Percentiles rank a stretch among this genome's conserved stretches.
Evolutionary conservation across 2,329 filamentous ascomycete species (phyloP).

Genomic region (Talaromyces atroroseus): DNA sequence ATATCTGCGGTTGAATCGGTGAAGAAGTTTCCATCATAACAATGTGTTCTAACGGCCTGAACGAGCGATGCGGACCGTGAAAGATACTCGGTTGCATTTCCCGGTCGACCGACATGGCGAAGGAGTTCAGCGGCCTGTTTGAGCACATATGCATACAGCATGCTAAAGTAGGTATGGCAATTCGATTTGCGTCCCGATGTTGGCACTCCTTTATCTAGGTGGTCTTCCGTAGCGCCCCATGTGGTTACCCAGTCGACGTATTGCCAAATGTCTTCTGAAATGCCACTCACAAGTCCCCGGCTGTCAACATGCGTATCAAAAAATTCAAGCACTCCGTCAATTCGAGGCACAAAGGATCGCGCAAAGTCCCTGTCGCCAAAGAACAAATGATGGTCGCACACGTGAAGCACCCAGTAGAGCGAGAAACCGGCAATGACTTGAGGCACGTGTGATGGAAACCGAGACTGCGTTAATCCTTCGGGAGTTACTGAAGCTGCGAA

Average conservation of each 20-base stretch:
- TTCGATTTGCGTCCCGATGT: constrained; percentile 33
- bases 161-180: constrained; percentile 37
- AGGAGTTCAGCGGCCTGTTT: constrained; percentile 29
- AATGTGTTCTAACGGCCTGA: constrained; percentile 21
- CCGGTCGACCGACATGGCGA: constrained; percentile 8
- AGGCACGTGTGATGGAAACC: constrained; percentile 27
- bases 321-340: constrained; percentile 12
- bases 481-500: constrained; percentile 24
- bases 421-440: constrained; percentile 28
- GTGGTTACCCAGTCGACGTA: constrained; percentile 33
- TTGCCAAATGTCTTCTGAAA: constrained; percentile 26
- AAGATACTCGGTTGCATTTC: constrained; percentile 8
- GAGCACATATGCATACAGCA: constrained; percentile 37
- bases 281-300: constrained; percentile 19
- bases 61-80: constrained; percentile 17
- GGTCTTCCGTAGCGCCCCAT: constrained; percentile 25
- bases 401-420: constrained; percentile 29
- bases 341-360: constrained; percentile 19
- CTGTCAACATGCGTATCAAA: constrained; percentile 12
- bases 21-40: constrained; percentile 27
- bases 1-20: constrained; percentile 29
- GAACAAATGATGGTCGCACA: constrained; percentile 27
- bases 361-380: constrained; percentile 26
- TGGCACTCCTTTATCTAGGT: constrained; percentile 37
- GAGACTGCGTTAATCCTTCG: constrained; percentile 26